Evolutionary conservation across 768 basidiomycete genomes (phyloP), one percentile per base, ranked within the genome.

Genomic region (Pulveroboletus sp.): DNA sequence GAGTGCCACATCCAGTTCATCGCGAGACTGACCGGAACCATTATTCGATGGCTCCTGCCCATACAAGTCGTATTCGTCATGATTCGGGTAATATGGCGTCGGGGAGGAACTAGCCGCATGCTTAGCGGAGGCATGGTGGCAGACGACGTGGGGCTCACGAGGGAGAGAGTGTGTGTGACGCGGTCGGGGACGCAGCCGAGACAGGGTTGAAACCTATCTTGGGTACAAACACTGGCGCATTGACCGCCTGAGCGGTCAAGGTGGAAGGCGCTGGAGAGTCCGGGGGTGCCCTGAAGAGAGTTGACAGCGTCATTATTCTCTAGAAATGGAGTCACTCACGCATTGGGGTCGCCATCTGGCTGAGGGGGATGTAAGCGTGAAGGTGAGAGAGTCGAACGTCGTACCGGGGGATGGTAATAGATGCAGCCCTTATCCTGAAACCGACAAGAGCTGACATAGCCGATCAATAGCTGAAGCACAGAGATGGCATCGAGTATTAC

Each of bases 161-260:
- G 44, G 51, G 65, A 47, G 65, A 63, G 44, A 67, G 63, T 35
- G 64, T 11, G 21, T 21, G 21, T 21, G 21, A 21, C 4, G 21
- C 21, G 17, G 54, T 41, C 2, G 60, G 57, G 7, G 62, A 59
- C 11, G 47, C n/a, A n/a, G 49, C 11, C 8, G 49, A 4, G 7
- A 26, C 30, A 4, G 60, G 43, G 26, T 42, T 88, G 13, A 88
- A 86, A 26, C 67, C 56, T 50, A 62, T 71, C 65, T 87, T 90
- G 17, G 90, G 89, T 18, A 93, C 81, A 54, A 93, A 93, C 38
- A 92, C 81, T 32, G 90, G 88, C 1, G 89, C 89, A 63, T 91
- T 87, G 47, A 89, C 78, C 4, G 86, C 86, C 55, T 86, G 79
- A 39, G 84, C 76, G 3, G 80, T 76, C 68, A 76, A 62, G 13